Conservation (phyloP, 2,329 filamentous ascomycete genomes). For the Arachnomyces sp. region DNA sequence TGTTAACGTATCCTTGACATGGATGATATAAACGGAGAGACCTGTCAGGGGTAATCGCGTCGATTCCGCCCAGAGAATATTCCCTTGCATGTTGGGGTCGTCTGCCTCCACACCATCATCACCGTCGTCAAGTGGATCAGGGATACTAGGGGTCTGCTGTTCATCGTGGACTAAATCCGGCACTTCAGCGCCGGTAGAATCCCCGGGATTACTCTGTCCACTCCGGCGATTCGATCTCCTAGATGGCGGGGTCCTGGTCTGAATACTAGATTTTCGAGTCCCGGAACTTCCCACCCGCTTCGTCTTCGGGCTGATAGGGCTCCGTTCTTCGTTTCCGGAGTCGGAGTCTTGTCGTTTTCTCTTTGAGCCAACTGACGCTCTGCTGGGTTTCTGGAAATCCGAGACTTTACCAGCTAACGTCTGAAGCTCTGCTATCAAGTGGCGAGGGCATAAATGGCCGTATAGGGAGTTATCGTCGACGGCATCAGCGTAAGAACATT, state of each 20-base stretch:
- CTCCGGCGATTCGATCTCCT: no score
- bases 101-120: conserved; percentile 6
- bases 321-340: not conserved
- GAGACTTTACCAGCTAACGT: conserved; percentile 63
- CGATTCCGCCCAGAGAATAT: conserved; percentile 12
- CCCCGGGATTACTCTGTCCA: not conserved
- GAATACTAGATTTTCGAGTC: no score
- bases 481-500: conserved; percentile 84
- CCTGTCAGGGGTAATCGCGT: conserved; percentile 53
- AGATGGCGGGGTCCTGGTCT: no score
- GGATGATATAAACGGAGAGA: conserved; percentile 77
- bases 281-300: no score
- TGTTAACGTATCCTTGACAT: conserved; percentile 77
- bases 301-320: no score
- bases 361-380: conserved; percentile 31
- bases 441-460: conserved; percentile 78
- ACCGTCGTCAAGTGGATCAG: conserved; percentile 11
- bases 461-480: conserved; percentile 71
- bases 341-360: conserved; percentile 29
- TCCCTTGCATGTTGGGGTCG: conserved; percentile 2
- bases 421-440: conserved; percentile 69
- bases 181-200: conserved; percentile 1
- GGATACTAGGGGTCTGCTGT: conserved; percentile 4
- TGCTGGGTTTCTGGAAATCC: conserved; percentile 35
- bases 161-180: conserved; percentile 7